A percentile compares a stretch with the other conserved stretches of the same genome.
Conservation (phyloP, 768 basidiomycete species). For the Fomitopsis pulvina region DNA sequence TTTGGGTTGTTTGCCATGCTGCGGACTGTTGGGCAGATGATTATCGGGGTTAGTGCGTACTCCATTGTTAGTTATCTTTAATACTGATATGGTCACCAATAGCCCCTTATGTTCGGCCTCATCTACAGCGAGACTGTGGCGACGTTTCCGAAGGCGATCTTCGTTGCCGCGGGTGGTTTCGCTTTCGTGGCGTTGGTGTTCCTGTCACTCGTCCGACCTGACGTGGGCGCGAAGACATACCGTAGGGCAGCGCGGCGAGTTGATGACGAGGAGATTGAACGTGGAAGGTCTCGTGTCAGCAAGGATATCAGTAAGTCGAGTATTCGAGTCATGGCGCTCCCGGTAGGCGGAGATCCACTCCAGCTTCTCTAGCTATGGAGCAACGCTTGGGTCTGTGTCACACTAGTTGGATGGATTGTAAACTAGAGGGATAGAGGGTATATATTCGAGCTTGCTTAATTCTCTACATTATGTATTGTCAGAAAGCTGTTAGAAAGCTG, state of each 20-base stretch:
- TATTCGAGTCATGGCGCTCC: background rate
- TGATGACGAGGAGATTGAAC: slow-evolving; percentile 21
- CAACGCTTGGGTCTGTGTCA: too few relatives aligned
- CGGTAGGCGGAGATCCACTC: background rate
- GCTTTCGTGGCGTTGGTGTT: slow-evolving; percentile 42
- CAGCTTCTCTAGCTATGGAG: background rate
- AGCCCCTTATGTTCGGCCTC: slow-evolving; percentile 67
- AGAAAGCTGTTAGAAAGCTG: too few relatives aligned
- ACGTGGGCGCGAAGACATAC: slow-evolving; percentile 16
- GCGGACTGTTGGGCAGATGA: slow-evolving; percentile 58
- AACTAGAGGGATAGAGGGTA: background rate
- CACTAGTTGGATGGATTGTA: background rate
- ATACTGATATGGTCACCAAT: too few relatives aligned
- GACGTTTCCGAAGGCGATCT: slow-evolving; percentile 62
- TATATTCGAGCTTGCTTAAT: too few relatives aligned
- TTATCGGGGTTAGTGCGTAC: slow-evolving; percentile 37
- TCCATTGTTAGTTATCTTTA: slow-evolving; percentile 8
- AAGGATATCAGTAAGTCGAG: slow-evolving; percentile 27
- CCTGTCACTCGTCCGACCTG: slow-evolving; percentile 36
- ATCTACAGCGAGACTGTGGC: slow-evolving; percentile 62
- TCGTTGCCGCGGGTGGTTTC: slow-evolving; percentile 52
- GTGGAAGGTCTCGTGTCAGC: slow-evolving; percentile 28
- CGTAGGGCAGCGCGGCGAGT: slow-evolving; percentile 13
- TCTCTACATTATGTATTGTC: too few relatives aligned
- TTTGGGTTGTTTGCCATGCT: slow-evolving; percentile 71